A percentile compares a stretch with the other conserved stretches of the same genome.
Conservation (phyloP, 2,329 filamentous ascomycete genomes). For the Aureobasidium uvarum region DNA sequence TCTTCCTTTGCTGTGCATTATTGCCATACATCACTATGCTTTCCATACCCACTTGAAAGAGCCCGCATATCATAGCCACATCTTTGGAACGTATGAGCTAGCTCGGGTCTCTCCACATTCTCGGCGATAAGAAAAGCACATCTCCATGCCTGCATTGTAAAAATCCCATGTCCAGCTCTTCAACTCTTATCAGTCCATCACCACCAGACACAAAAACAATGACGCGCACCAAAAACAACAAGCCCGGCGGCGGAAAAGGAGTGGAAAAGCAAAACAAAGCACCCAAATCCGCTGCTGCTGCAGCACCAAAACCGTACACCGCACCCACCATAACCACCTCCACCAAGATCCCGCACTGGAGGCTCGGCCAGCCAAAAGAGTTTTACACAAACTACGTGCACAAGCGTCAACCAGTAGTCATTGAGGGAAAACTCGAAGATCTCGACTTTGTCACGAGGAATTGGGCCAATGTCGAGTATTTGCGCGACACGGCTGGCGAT, state of each 20-base stretch:
- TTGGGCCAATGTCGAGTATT: constrained; percentile 16
- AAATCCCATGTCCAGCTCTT: background rate
- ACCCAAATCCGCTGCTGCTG: background rate
- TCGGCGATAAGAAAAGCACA: constrained; percentile 3
- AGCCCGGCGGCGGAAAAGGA: background rate
- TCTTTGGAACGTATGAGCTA: too few species aligned
- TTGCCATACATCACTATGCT: background rate
- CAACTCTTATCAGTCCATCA: background rate
- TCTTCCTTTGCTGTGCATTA: background rate
- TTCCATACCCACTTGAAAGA: too few species aligned
- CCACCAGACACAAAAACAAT: background rate
- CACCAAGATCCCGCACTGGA: constrained; percentile 6
- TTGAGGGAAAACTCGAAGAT: background rate
- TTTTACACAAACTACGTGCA: constrained; percentile 6
- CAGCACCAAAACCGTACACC: background rate
- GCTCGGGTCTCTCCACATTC: background rate
- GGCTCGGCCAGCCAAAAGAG: constrained; percentile 6
- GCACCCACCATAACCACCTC: background rate
- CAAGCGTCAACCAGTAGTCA: background rate
- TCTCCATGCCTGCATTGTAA: background rate
- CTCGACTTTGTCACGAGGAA: constrained; percentile 15
- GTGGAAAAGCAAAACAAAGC: background rate
- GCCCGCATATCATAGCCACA: too few species aligned
- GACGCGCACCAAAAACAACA: constrained; percentile 19
- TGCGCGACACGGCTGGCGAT: constrained; percentile 17